A percentile compares a stretch with the other conserved stretches of the same genome.
These are phyloP conservation scores for Herpomyces periplanetae DNA, from an alignment of 2,329 filamentous ascomycete species.

Conservation along the genomic window DNA sequence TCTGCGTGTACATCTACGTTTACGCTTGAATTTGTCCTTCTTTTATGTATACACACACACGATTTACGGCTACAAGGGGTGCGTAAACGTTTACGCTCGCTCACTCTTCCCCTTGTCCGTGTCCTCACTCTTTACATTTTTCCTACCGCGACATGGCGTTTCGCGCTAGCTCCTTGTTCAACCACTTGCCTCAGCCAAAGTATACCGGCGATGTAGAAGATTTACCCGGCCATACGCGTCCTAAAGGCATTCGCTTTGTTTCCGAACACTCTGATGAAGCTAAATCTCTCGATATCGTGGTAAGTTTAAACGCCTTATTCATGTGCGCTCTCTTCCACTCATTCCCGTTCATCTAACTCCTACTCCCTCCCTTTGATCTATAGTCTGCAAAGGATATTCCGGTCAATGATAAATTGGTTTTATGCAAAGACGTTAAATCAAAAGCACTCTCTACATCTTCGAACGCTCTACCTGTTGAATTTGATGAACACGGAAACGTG, in stretches of 20 bases:
- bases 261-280: conserved; percentile 36
- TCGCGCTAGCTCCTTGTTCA: conserved; percentile 28
- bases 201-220: conserved; percentile 72
- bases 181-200: conserved; percentile 51
- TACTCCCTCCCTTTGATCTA: conserved; percentile 3
- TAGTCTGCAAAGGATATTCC: conserved; percentile 7
- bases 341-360: neutral
- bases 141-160: no score
- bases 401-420: conserved; percentile 47
- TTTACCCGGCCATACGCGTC: conserved; percentile 23
- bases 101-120: no score
- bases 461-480: conserved; percentile 67
- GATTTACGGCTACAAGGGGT: no score
- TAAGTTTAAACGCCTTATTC: neutral
- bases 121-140: no score
- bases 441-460: conserved; percentile 29
- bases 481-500: conserved; percentile 62
- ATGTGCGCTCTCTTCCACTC: conserved; percentile 1
- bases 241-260: conserved; percentile 44
- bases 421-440: conserved; percentile 61
- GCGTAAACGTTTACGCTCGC: no score
- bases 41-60: no score
- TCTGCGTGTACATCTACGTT: no score
- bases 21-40: no score
- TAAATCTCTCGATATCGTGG: conserved; percentile 7